Base-by-base conservation (phyloP, 768 basidiomycete species). In the Hygrophoropsis aurantiaca region DNA sequence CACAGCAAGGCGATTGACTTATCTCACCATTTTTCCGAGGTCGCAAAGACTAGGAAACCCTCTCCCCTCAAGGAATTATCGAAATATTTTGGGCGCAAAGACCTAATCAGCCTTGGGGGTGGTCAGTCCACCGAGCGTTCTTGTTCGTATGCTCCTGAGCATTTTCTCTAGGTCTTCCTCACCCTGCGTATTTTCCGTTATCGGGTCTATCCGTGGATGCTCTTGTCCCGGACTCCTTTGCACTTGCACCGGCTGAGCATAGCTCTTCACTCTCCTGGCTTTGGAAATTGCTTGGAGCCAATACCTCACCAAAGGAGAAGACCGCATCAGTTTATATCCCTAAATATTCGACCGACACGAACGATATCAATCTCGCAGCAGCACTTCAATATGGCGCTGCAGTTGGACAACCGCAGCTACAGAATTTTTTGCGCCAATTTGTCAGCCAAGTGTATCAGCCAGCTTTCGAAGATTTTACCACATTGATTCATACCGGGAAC, bases 151-250 rank as follows among this genome's bases (percentile, higher is more conserved):
- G 6, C 21, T 38, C 30, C 25, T 53, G 10, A 39, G n/a, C 23
- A 21, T 27, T 18, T 30, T 42, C 13, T 20, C 25, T 33, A 84
- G 86, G 86, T 10, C 57, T 86, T 20, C 88, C 90, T 0, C 74
- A 71, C 50, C 80, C 87, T 7, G 74, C 73, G 0, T 84, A 82
- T 60, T 91, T 88, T 61, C 86, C 87, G 0, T 86, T 86, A 59
- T 73, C 82, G 18, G 68, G 74, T 24, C 53, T 92, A 36, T 77
- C 78, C 2, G 82, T 78, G 11, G 72, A 81, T 26, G 71, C 74
- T 7, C 73, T 84, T 24, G 60, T 72, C 2, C 59, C 69, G 1
- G 78, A 84, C 53, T 71, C 75, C 4, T 79, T 80, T 51, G 69
- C 81, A 11, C 58, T 77, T 15, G 61, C 55, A 6, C 42, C 47